A percentile compares a stretch with the other conserved stretches of the same genome.
Evolutionary conservation across 805 yeast genomes (phyloP).

Genomic region (Kuraishia floccosa): DNA sequence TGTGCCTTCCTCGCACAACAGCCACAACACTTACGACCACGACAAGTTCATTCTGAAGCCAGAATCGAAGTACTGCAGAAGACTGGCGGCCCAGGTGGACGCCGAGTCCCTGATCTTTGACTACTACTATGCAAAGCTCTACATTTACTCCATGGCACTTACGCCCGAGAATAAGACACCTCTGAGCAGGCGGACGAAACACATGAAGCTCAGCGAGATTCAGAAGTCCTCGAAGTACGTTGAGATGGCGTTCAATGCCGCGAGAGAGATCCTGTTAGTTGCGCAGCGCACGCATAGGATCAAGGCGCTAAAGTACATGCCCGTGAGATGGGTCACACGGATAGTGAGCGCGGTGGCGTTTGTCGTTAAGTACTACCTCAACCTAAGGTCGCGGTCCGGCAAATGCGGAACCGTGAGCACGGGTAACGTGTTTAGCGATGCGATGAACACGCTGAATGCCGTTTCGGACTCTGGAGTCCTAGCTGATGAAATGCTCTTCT

Average conservation of each 20-base stretch:
- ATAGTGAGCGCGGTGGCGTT: constrained; percentile 85
- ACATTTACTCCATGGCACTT: constrained; percentile 75
- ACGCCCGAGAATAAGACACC: not conserved
- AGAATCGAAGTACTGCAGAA: constrained; percentile 24
- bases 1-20: constrained; percentile 30
- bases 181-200: constrained; percentile 12
- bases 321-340: constrained; percentile 86
- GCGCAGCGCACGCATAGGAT: constrained; percentile 60
- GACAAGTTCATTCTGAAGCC: constrained; percentile 15
- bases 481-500: too few species aligned
- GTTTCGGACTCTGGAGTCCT: constrained; percentile 1
- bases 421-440: not conserved
- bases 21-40: constrained; percentile 13
- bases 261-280: constrained; percentile 64
- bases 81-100: constrained; percentile 34
- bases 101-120: constrained; percentile 70
- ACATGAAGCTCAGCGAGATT: constrained; percentile 55
- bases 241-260: constrained; percentile 73
- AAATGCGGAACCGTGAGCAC: not conserved
- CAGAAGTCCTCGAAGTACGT: constrained; percentile 67
- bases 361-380: constrained; percentile 73
- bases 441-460: not conserved
- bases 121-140: constrained; percentile 73
- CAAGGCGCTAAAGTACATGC: constrained; percentile 62
- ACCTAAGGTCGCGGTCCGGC: constrained; percentile 19